phyloP scores from a whole-genome alignment of 2,329 filamentous ascomycete species.

The Alternaria infectoria region DNA sequence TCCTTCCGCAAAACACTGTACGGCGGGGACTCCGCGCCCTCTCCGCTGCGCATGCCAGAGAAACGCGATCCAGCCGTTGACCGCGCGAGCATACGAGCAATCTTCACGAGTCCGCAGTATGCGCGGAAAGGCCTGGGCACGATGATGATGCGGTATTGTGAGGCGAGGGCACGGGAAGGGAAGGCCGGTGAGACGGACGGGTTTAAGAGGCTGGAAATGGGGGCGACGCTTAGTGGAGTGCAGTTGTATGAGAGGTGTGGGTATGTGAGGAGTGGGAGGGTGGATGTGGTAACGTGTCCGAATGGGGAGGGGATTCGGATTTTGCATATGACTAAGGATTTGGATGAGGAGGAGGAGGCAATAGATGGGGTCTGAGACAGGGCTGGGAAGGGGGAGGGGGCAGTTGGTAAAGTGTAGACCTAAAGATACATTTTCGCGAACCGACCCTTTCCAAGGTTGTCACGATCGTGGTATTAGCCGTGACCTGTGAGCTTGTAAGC shows the following conservation, averaged over 20 bases:
- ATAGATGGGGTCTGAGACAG: background rate
- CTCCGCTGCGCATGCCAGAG: conserved; percentile 37
- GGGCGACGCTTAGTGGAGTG: conserved; percentile 44
- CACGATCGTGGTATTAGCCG: background rate
- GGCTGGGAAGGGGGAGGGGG: background rate
- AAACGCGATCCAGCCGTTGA: conserved; percentile 36
- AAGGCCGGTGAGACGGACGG: conserved; percentile 21
- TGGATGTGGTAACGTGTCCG: conserved; percentile 40
- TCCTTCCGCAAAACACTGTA: conserved; percentile 45
- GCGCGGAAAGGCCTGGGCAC: conserved; percentile 41
- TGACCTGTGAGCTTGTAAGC: background rate
- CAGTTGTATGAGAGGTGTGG: conserved; percentile 45
- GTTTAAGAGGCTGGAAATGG: conserved; percentile 44
- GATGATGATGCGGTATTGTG: conserved; percentile 49
- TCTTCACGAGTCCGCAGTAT: conserved; percentile 43
- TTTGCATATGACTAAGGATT: conserved; percentile 45
- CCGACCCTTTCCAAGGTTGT: background rate
- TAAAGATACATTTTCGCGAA: background rate
- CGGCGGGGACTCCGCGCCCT: conserved; percentile 42
- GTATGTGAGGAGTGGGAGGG: conserved; percentile 42
- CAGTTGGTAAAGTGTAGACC: background rate
- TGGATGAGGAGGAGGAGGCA: background rate
- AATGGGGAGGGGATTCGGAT: conserved; percentile 43
- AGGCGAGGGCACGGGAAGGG: conserved; percentile 32
- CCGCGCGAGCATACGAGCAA: conserved; percentile 44